Conservation (phyloP, 352 stramenopile genomes). For the Elongisporangium undulatum region DNA sequence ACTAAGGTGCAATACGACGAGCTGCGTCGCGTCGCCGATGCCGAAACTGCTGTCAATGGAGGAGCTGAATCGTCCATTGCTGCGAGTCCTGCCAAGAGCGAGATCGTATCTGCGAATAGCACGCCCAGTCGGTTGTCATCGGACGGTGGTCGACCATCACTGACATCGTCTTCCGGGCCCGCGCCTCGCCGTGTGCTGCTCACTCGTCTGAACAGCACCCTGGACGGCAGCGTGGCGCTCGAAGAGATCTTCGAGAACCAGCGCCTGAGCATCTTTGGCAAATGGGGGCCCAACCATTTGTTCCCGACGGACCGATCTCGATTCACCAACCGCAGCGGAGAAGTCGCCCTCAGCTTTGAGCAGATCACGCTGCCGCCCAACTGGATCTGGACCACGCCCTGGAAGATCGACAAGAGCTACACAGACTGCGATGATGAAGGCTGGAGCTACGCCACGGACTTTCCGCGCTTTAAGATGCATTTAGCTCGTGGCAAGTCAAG, state of each 20-base stretch:
- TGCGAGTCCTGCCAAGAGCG: neutral
- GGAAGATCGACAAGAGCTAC: conserved; percentile 87
- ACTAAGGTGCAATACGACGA: conserved; percentile 53
- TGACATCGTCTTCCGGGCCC: neutral
- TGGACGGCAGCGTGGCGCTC: conserved; percentile 69
- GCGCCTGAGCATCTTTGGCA: conserved; percentile 84
- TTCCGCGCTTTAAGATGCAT: conserved; percentile 82
- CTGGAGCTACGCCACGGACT: conserved; percentile 86
- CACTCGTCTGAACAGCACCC: conserved; percentile 56
- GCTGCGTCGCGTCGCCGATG: conserved; percentile 15
- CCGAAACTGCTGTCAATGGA: neutral
- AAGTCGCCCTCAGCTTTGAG: conserved; percentile 78
- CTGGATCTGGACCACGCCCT: conserved; percentile 84
- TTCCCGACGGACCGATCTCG: conserved; percentile 73
- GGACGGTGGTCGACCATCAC: neutral
- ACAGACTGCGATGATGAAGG: conserved; percentile 86
- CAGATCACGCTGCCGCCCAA: conserved; percentile 61
- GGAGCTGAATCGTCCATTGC: neutral
- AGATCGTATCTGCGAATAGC: neutral
- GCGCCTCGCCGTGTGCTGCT: conserved; percentile 7
- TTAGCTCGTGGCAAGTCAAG: conserved; percentile 75
- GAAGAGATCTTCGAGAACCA: conserved; percentile 90
- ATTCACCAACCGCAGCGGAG: conserved; percentile 79
- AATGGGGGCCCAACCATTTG: conserved; percentile 83
- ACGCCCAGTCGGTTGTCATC: neutral